phyloP scores from a whole-genome alignment of 345 rosid genomes.

The Salix caprea region DNA sequence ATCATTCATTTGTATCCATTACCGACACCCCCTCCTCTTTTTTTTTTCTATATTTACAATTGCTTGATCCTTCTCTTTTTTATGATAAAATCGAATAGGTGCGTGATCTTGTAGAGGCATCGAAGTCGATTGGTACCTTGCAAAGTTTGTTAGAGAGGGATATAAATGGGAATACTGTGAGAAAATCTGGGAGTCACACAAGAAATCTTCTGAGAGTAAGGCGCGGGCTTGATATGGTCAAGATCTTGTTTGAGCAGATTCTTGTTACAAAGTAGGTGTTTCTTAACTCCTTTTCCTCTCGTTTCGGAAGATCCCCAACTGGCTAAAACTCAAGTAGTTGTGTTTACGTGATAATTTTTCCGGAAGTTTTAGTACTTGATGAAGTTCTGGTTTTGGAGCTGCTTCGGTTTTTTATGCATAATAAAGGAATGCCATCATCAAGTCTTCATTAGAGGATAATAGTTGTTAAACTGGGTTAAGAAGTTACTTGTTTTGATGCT shows the following conservation, averaged over 20 bases:
- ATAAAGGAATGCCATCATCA: neutral
- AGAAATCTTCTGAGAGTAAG: slow-evolving; percentile 87
- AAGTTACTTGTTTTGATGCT: neutral
- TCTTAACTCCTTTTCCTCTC: neutral
- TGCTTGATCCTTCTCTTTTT: neutral
- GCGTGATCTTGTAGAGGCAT: slow-evolving; percentile 64
- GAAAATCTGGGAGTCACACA: slow-evolving; percentile 78
- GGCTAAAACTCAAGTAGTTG: neutral
- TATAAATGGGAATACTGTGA: slow-evolving; percentile 45
- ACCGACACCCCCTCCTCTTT: neutral
- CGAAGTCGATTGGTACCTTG: slow-evolving; percentile 55
- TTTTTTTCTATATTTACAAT: neutral
- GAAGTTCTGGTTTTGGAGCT: neutral
- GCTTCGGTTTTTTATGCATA: neutral
- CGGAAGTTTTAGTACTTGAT: neutral
- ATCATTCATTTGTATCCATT: neutral
- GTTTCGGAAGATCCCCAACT: neutral
- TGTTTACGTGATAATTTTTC: neutral
- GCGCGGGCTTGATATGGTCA: slow-evolving; percentile 96
- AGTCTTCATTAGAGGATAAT: neutral
- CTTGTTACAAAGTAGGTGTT: slow-evolving; percentile 55
- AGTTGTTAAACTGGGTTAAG: neutral
- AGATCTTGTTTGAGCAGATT: slow-evolving; percentile 74
- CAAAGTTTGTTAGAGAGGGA: slow-evolving; percentile 59
- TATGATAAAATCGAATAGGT: slow-evolving; percentile 43